Conservation (phyloP, 768 basidiomycete genomes). For the Piloderma croceum region DNA sequence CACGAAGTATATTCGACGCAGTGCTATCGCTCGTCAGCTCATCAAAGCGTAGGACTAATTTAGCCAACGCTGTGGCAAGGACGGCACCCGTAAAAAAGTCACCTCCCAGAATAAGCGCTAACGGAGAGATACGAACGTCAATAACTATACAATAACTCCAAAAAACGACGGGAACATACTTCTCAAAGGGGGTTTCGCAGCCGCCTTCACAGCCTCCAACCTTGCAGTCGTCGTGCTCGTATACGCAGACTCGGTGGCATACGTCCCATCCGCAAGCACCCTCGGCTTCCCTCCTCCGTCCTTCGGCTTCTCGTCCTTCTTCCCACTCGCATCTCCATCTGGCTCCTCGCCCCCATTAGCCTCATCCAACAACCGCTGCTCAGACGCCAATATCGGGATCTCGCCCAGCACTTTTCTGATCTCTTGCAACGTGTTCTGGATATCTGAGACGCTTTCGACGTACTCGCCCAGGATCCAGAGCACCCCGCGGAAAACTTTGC, state of each 20-base stretch:
- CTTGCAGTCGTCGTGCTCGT: slow-evolving; percentile 54
- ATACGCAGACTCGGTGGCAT: slow-evolving; percentile 94
- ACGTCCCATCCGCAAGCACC: slow-evolving; percentile 93
- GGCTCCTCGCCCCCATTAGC: slow-evolving; percentile 50
- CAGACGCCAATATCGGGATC: slow-evolving; percentile 93
- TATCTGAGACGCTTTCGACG: slow-evolving; percentile 59
- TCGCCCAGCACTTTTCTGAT: slow-evolving; percentile 87
- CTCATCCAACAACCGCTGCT: slow-evolving; percentile 78
- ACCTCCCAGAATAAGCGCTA: slow-evolving; percentile 87
- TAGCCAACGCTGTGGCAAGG: slow-evolving; percentile 84
- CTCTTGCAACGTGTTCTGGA: slow-evolving; percentile 68
- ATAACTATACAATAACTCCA: neutral
- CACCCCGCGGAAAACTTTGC: slow-evolving; percentile 93
- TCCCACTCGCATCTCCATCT: too few species aligned
- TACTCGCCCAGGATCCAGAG: slow-evolving; percentile 99
- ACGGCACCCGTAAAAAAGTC: slow-evolving; percentile 97
- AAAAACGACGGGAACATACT: slow-evolving; percentile 34
- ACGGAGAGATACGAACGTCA: slow-evolving; percentile 1
- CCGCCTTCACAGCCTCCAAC: slow-evolving; percentile 78
- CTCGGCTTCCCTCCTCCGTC: slow-evolving; percentile 54
- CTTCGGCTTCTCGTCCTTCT: slow-evolving; percentile 42
- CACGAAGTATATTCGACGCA: slow-evolving; percentile 68
- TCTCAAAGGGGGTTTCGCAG: slow-evolving; percentile 85
- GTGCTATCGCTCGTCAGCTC: slow-evolving; percentile 47
- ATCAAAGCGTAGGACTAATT: slow-evolving; percentile 76